Conservation (phyloP, 441 rosid genomes). For the Kokia cookei region DNA sequence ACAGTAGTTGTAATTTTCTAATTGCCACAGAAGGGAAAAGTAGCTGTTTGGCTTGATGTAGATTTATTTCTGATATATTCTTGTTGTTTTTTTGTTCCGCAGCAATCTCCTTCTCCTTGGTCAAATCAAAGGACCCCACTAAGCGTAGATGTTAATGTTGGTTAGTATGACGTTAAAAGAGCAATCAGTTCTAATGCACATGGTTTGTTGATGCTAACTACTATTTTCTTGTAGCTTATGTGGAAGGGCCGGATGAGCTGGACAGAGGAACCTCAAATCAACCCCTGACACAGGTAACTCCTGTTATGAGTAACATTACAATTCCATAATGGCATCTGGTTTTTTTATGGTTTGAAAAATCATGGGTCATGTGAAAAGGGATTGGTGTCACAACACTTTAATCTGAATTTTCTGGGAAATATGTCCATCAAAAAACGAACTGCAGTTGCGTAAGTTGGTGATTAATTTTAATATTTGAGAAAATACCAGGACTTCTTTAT, state of each 20-base stretch:
- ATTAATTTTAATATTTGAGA: slow-evolving; percentile 25
- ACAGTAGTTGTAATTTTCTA: background rate
- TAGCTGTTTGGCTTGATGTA: slow-evolving; percentile 3
- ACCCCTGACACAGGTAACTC: slow-evolving; percentile 71
- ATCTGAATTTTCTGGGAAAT: slow-evolving; percentile 10
- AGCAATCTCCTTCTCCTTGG: slow-evolving; percentile 72
- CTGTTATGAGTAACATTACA: slow-evolving; percentile 11
- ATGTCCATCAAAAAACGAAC: slow-evolving; percentile 2
- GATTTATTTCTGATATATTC: slow-evolving; percentile 1
- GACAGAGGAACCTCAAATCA: slow-evolving; percentile 75
- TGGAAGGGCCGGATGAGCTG: slow-evolving; percentile 83
- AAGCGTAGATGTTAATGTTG: slow-evolving; percentile 88
- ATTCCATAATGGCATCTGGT: background rate
- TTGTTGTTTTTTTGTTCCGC: slow-evolving; percentile 15
- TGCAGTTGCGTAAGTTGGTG: slow-evolving; percentile 10
- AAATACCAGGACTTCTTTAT: slow-evolving; percentile 81
- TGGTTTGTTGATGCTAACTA: slow-evolving; percentile 13
- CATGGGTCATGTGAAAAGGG: background rate
- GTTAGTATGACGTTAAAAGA: slow-evolving; percentile 41
- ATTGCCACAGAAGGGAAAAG: background rate
- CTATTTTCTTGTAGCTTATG: slow-evolving; percentile 59
- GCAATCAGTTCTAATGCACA: background rate
- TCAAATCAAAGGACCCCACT: slow-evolving; percentile 62
- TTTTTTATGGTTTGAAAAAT: slow-evolving; percentile 4
- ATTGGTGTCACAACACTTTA: background rate